Evolutionary conservation across 2,329 filamentous ascomycete genomes (phyloP), one percentile per base, ranked within the genome.

Genomic region (Botrytis galanthina): DNA sequence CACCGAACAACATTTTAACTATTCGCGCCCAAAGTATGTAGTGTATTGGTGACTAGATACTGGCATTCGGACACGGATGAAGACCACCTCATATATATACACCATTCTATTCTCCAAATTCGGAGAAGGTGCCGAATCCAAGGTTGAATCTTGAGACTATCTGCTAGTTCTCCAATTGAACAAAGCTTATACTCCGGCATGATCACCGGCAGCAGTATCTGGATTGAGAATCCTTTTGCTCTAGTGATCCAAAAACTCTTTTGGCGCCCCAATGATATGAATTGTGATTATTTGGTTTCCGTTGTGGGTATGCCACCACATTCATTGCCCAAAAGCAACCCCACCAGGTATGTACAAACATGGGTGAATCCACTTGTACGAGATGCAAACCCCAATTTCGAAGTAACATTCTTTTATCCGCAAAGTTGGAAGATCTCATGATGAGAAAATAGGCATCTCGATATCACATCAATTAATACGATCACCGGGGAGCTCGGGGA

Each of bases 191-290:
- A 14, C 35, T 29, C 32, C 32, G 46, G 32, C 44, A 51, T 39
- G 32, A n/a, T 51, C 64, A 51, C 44, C 64, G 64, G 46, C 46
- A 39, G n/a, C n/a, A 32, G 16, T 54, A 67, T 51, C 48, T 68
- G 9, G 35, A 57, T n/a, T 22, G 10, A 48, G 35, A 57, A 42
- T 4, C 46, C 37, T 54, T 10, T 32, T 68, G 16, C 64, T 20
- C 16, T 39, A 39, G 51, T 68, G 64, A 54, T 48, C 32, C 46
- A 29, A 68, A 68, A 39, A 12, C 35, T 39, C 59, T 42, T 67
- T 67, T 67, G 48, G 64, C 46, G 64, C 64, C 39, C 66, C 66
- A 68, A 68, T 57, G 26, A 68, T 68, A 68, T 42, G 22, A 39
- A 20, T 29, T 39, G 14, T 54, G 64, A 29, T 39, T 42, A n/a